Percentiles rank a stretch among this genome's conserved stretches.
These are phyloP conservation scores for Avicennia marina DNA, from an alignment of 257 asterid species.

Conservation along the genomic window DNA sequence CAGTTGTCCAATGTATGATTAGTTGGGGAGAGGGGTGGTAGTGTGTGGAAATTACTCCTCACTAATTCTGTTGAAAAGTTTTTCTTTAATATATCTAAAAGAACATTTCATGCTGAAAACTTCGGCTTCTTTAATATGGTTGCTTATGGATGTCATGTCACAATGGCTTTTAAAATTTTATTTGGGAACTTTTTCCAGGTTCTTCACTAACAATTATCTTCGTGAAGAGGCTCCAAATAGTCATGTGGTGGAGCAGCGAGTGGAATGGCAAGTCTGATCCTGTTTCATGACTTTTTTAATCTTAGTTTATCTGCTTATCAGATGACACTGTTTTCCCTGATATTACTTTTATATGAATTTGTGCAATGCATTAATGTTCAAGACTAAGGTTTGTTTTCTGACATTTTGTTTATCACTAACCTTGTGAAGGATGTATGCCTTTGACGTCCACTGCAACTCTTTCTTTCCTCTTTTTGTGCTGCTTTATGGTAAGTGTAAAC, in stretches of 20 bases:
- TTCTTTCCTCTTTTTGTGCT: constrained; percentile 91
- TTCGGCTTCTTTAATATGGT: no score
- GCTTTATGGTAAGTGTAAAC: constrained; percentile 62
- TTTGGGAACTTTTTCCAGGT: constrained; percentile 37
- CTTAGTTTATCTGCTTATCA: background rate
- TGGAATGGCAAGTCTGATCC: constrained; percentile 77
- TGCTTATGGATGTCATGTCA: no score
- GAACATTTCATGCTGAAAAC: no score
- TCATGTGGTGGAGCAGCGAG: constrained; percentile 96
- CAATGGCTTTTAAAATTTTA: no score
- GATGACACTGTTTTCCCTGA: no score
- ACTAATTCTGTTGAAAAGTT: background rate
- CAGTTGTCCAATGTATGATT: background rate
- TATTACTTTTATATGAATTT: no score
- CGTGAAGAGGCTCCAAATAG: constrained; percentile 93
- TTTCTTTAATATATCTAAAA: no score
- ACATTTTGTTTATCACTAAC: constrained; percentile 19
- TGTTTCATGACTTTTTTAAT: background rate
- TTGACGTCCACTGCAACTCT: constrained; percentile 99
- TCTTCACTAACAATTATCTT: constrained; percentile 94
- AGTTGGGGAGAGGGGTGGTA: background rate
- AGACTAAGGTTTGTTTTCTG: background rate
- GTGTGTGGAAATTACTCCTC: background rate
- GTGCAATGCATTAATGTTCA: no score
- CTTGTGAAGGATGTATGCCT: constrained; percentile 88